A percentile compares a stretch with the other conserved stretches of the same genome.
These are phyloP conservation scores for Singerocomus inundabilis DNA, from an alignment of 1,284 basidiomycete species.

Conservation along the genomic window DNA sequence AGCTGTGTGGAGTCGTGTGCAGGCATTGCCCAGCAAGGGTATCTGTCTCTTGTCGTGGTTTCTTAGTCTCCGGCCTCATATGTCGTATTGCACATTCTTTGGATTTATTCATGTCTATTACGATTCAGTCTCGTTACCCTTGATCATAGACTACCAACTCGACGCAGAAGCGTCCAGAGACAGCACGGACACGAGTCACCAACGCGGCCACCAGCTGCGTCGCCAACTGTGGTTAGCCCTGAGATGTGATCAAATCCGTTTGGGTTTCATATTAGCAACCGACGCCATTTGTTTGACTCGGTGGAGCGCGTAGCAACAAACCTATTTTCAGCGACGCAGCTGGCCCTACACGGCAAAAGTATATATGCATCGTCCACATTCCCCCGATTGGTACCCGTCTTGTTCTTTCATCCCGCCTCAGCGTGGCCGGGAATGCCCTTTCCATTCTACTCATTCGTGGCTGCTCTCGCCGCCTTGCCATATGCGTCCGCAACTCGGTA, in stretches of 20 bases:
- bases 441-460: conserved; percentile 5
- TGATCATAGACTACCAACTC: too few species aligned
- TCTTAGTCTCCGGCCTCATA: neutral
- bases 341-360: neutral
- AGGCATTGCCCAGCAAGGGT: neutral
- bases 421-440: conserved; percentile 9
- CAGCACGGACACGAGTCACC: too few species aligned
- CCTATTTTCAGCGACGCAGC: conserved; percentile 13
- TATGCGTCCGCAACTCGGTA: conserved; percentile 35
- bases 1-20: neutral
- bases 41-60: neutral
- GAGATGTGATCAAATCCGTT: too few species aligned
- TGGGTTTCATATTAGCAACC: too few species aligned
- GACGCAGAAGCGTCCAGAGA: too few species aligned
- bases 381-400: neutral
- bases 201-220: too few species aligned
- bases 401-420: neutral
- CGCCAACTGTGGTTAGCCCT: too few species aligned
- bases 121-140: conserved; percentile 6
- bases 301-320: neutral
- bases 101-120: conserved; percentile 10
- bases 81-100: conserved; percentile 8
- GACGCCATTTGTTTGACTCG: too few species aligned
- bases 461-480: conserved; percentile 10
- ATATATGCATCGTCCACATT: conserved; percentile 8